Evolutionary conservation across 768 basidiomycete genomes (phyloP), one percentile per base, ranked within the genome.

Genomic region (Suillus sp.): DNA sequence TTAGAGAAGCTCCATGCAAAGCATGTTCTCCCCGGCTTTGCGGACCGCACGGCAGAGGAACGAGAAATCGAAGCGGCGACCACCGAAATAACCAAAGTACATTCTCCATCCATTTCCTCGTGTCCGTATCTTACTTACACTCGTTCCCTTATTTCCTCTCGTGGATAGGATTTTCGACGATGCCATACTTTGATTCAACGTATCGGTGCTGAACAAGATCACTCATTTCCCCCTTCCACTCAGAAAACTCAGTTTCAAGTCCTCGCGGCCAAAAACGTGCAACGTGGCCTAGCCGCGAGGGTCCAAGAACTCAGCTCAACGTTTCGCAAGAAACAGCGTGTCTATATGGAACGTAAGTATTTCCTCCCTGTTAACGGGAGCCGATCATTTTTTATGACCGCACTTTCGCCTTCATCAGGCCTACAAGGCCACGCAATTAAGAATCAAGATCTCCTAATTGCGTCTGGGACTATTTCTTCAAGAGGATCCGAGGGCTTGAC

Each of bases 351-450:
- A 78, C 96, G 97, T 96, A 74, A 78, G 96, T 84, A 32, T 42
- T 60, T 14, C 61, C 47, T 63, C 59, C 40, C 42, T 16, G n/a
- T 37, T 37, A 60, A 14, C 59, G 50, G 35, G 54, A 64, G 61
- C 55, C 59, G 67, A 67, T 63, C 50, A 32, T 68, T 70, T n/a
- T 66, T 65, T 50, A 30, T 3, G 18, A 40, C 56, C 66, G 51
- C 35, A 54, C 45, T 65, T 63, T 59, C 62, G 53, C 63, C 62
- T 62, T 56, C 57, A 64, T 54, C 74, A 97, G 96, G 91, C 75
- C 82, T 99, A 48, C 94, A 96, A 81, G 97, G 97, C 65, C 96
- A 99, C 80, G 94, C 96, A 74, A 95, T 94, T 75, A 97, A 96
- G 78, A 96, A 96, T 73, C 93, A 95, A 78, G 95, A 97, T 80